Evolutionary conservation across 305 asterid species (phyloP).

Genomic region (Fraxinus nigra): DNA sequence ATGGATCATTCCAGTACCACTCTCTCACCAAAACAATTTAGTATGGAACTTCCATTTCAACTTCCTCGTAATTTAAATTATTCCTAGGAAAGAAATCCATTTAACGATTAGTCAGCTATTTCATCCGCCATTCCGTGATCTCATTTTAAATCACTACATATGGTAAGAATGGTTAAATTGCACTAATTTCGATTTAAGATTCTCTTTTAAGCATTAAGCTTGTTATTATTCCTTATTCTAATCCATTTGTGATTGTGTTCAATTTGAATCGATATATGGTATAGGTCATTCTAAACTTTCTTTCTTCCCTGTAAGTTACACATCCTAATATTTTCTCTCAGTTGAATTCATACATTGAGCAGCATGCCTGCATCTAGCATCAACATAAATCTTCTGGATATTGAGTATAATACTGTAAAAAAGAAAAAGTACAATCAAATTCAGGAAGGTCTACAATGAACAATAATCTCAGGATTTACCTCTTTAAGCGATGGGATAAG

Average conservation of each 20-base stretch:
- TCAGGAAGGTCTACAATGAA: slow-evolving; percentile 1
- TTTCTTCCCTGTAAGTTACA: neutral
- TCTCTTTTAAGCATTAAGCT: neutral
- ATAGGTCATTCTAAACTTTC: neutral
- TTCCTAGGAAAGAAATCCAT: neutral
- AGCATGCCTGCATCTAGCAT: neutral
- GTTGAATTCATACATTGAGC: slow-evolving; percentile 8
- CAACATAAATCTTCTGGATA: neutral
- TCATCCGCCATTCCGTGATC: neutral
- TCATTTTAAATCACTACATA: neutral
- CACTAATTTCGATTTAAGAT: neutral
- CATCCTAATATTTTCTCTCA: slow-evolving; percentile 1
- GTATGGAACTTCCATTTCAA: neutral
- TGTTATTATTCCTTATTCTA: neutral
- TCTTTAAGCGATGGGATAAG: slow-evolving; percentile 81
- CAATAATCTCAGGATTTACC: slow-evolving; percentile 35
- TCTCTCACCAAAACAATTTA: neutral
- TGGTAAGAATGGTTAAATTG: neutral
- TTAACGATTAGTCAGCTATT: neutral
- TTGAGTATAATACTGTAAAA: neutral
- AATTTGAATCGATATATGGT: slow-evolving; percentile 9
- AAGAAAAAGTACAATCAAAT: neutral
- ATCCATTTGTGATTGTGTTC: neutral
- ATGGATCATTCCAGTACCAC: neutral
- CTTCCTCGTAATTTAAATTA: neutral